Conservation (phyloP, 305 asterid species). For the Stenogyne calaminthoides region DNA sequence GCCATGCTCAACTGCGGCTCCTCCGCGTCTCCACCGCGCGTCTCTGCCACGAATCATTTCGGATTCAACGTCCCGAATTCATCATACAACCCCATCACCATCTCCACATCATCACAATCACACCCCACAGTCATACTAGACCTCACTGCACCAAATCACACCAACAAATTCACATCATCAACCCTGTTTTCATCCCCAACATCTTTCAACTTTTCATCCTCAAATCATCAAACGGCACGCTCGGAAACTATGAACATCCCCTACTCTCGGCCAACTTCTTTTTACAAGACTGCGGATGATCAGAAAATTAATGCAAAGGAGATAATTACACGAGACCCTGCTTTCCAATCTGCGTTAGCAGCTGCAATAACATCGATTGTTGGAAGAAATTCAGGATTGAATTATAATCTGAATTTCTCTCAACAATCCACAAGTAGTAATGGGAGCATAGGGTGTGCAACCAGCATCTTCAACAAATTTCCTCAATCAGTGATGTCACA, state of each 20-base stretch:
- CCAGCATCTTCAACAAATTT: constrained; percentile 32
- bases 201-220: constrained; percentile 36
- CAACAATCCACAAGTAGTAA: constrained; percentile 23
- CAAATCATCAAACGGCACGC: neutral
- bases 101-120: constrained; percentile 46
- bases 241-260: neutral
- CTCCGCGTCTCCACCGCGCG: constrained; percentile 34
- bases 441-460: constrained; percentile 34
- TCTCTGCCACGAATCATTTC: constrained; percentile 26
- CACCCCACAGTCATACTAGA: constrained; percentile 61
- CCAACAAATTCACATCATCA: constrained; percentile 23
- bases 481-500: constrained; percentile 27
- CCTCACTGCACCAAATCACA: constrained; percentile 47
- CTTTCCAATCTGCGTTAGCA: constrained; percentile 43
- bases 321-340: constrained; percentile 35
- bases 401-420: constrained; percentile 30
- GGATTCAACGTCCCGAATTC: constrained; percentile 27
- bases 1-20: constrained; percentile 51
- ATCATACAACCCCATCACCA: constrained; percentile 31
- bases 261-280: constrained; percentile 19
- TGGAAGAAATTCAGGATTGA: constrained; percentile 33
- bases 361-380: constrained; percentile 45
- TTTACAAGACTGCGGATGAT: constrained; percentile 3
- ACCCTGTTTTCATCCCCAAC: constrained; percentile 21
- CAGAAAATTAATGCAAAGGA: constrained; percentile 35